Conservation (phyloP, 352 stramenopile genomes). For the Pythium aristosporum region DNA sequence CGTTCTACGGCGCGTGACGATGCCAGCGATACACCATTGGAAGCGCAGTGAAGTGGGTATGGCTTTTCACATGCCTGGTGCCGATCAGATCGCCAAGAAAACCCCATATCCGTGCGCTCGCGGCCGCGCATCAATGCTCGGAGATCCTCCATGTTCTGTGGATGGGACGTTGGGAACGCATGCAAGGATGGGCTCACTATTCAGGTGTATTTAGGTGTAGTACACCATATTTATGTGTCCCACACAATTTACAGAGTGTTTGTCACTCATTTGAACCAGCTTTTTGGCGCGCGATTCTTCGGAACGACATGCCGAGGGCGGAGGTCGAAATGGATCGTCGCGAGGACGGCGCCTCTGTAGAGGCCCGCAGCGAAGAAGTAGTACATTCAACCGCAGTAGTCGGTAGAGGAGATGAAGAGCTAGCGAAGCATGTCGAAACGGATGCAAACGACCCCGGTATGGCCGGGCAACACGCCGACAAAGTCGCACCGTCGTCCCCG, state of each 20-base stretch:
- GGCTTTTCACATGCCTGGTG: background rate
- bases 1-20: background rate
- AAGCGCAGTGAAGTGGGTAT: background rate
- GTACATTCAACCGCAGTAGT: background rate
- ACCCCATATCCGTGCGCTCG: background rate
- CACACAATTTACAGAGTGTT: conserved; percentile 14
- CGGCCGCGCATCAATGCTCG: background rate
- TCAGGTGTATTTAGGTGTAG: background rate
- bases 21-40: background rate
- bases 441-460: conserved; percentile 3
- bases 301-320: background rate
- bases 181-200: background rate
- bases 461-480: background rate
- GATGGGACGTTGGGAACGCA: too few relatives aligned
- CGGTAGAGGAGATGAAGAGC: background rate
- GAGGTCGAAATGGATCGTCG: background rate
- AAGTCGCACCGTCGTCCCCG: background rate
- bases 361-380: background rate
- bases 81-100: conserved; percentile 3
- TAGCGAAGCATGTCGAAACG: background rate
- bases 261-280: conserved; percentile 10
- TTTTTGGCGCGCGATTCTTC: background rate
- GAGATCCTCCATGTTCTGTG: too few relatives aligned
- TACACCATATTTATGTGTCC: conserved; percentile 3
- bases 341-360: background rate